Percentiles rank a stretch among this genome's conserved stretches.
These are phyloP conservation scores for Tuber brumale DNA, from an alignment of 495 filamentous ascomycete species.

Conservation along the genomic window DNA sequence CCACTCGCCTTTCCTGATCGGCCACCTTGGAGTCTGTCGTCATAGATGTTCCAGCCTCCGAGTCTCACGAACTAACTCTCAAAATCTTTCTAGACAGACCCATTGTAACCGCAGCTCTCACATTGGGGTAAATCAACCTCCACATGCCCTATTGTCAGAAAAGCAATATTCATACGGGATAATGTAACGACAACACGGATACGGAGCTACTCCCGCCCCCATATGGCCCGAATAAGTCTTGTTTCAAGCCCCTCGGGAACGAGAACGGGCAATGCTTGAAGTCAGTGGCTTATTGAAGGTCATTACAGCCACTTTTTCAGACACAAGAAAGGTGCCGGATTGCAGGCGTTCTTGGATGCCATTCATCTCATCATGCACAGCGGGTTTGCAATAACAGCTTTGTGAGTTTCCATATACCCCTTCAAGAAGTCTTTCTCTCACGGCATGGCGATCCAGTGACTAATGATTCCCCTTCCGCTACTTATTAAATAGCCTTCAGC, in stretches of 20 bases:
- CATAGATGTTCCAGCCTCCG: not conserved
- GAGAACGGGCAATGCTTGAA: no score
- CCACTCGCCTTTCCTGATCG: no score
- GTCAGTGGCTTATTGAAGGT: conserved; percentile 1
- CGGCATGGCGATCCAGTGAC: not conserved
- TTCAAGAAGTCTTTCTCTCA: conserved; percentile 5
- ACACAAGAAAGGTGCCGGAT: conserved; percentile 51
- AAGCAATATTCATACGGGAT: not conserved
- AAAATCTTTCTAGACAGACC: conserved; percentile 53
- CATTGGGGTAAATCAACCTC: conserved; percentile 51
- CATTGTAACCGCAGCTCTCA: conserved; percentile 70
- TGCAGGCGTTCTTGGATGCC: conserved; percentile 75
- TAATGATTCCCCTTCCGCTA: not conserved
- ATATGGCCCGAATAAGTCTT: conserved; percentile 58
- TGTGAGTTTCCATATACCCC: conserved; percentile 20
- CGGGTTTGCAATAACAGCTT: conserved; percentile 64
- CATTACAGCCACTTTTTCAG: conserved; percentile 60
- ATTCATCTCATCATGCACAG: conserved; percentile 75
- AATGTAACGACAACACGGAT: conserved; percentile 22
- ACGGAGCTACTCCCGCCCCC: conserved; percentile 66
- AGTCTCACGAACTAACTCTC: conserved; percentile 1
- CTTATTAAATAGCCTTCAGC: conserved; percentile 40
- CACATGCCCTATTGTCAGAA: conserved; percentile 47
- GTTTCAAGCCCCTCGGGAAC: not conserved
- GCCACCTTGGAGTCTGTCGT: no score